Conservation (phyloP, 2,329 filamentous ascomycete species). For the Aspergillus tamarii region DNA sequence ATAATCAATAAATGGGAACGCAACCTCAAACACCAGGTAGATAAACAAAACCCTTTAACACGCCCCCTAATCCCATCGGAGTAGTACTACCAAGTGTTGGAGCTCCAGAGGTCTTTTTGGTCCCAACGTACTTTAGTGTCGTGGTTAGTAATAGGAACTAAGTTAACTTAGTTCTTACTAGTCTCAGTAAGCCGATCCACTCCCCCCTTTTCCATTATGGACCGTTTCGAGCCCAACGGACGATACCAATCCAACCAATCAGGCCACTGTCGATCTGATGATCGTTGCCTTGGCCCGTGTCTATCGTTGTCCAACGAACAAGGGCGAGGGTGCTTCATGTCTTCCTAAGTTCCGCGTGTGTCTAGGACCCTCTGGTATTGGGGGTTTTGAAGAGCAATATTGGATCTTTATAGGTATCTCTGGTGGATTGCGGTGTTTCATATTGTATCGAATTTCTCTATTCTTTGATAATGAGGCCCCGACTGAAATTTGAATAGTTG, state of each 20-base stretch:
- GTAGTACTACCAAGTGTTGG: background rate
- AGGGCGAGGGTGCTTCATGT: background rate
- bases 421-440: background rate
- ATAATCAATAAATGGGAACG: background rate
- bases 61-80: background rate
- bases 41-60: background rate
- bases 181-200: background rate
- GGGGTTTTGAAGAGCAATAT: background rate
- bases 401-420: background rate
- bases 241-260: constrained; percentile 16
- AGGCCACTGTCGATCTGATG: constrained; percentile 25
- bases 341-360: background rate
- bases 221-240: constrained; percentile 16
- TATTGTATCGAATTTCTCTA: background rate
- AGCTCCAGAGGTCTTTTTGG: background rate
- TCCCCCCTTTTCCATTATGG: constrained; percentile 15
- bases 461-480: background rate
- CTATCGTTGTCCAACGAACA: background rate
- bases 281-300: constrained; percentile 24
- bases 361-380: background rate
- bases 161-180: background rate
- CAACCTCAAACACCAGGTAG: background rate
- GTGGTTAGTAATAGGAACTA: background rate
- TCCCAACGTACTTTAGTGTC: constrained; percentile 1
- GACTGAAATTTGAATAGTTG: background rate